Conservation (phyloP, 2,329 filamentous ascomycete species). For the Orbilia ellipsospora region DNA sequence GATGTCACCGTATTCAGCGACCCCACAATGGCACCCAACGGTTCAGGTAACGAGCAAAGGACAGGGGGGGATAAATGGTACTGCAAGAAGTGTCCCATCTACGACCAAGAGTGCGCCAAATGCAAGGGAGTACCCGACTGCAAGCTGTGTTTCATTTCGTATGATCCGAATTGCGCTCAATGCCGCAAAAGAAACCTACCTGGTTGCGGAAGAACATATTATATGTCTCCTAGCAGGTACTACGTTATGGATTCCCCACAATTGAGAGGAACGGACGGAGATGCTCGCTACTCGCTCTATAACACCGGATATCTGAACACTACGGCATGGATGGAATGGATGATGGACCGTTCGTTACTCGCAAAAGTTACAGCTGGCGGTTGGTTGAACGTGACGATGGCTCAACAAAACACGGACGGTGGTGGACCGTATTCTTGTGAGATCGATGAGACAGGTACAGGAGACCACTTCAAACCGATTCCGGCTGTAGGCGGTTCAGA, state of each 20-base stretch:
- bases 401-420: slow-evolving; percentile 31
- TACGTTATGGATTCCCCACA: slow-evolving; percentile 11
- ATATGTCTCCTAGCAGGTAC: neutral
- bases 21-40: slow-evolving; percentile 33
- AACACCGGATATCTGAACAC: slow-evolving; percentile 21
- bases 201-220: slow-evolving; percentile 24
- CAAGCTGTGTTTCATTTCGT: slow-evolving; percentile 6
- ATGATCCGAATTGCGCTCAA: slow-evolving; percentile 24
- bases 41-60: neutral
- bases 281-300: slow-evolving; percentile 4
- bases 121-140: slow-evolving; percentile 11
- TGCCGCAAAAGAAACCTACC: slow-evolving; percentile 11
- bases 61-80: slow-evolving; percentile 31
- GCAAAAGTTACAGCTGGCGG: slow-evolving; percentile 27
- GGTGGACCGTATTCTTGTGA: slow-evolving; percentile 23
- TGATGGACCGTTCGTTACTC: slow-evolving; percentile 3
- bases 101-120: slow-evolving; percentile 13
- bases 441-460: slow-evolving; percentile 25
- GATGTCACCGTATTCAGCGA: slow-evolving; percentile 37
- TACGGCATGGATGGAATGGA: slow-evolving; percentile 15
- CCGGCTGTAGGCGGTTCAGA: slow-evolving; percentile 2
- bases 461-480: slow-evolving; percentile 9
- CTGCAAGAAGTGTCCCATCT: slow-evolving; percentile 24
- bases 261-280: neutral
- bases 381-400: slow-evolving; percentile 34